Evolutionary conservation across 78 protist species (phyloP).

Genomic region (Dictyostelium brefeldianum): DNA sequence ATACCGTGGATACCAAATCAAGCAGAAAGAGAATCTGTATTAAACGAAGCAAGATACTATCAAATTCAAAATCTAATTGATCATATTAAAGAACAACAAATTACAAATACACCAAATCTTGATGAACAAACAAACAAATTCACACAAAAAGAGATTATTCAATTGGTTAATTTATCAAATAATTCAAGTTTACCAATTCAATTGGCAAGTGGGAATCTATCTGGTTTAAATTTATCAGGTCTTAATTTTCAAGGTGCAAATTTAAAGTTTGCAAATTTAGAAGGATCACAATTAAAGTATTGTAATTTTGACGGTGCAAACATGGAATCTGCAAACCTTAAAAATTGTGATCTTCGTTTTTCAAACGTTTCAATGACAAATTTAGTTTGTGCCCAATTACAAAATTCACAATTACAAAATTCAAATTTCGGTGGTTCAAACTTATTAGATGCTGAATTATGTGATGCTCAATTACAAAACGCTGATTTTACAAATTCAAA

Average conservation of each 20-base stretch:
- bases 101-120: background rate
- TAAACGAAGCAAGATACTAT: constrained; percentile 53
- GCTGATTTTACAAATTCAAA: constrained; percentile 69
- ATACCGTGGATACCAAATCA: constrained; percentile 13
- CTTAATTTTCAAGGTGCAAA: constrained; percentile 39
- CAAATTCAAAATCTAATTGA: constrained; percentile 34
- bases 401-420: constrained; percentile 64
- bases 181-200: constrained; percentile 37
- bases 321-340: constrained; percentile 55
- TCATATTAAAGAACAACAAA: background rate
- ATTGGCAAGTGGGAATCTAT: constrained; percentile 39
- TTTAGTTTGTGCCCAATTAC: constrained; percentile 47
- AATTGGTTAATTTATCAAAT: constrained; percentile 7
- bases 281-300: constrained; percentile 52
- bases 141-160: constrained; percentile 58
- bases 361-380: constrained; percentile 38
- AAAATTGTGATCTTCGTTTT: constrained; percentile 61
- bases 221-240: constrained; percentile 60
- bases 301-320: constrained; percentile 43
- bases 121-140: background rate
- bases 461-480: constrained; percentile 63
- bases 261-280: constrained; percentile 64
- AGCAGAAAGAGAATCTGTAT: background rate
- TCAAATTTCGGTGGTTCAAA: constrained; percentile 26
- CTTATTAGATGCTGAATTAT: constrained; percentile 68